phyloP scores from a whole-genome alignment of 2,329 filamentous ascomycete genomes.

The Chaetomium sp. region DNA sequence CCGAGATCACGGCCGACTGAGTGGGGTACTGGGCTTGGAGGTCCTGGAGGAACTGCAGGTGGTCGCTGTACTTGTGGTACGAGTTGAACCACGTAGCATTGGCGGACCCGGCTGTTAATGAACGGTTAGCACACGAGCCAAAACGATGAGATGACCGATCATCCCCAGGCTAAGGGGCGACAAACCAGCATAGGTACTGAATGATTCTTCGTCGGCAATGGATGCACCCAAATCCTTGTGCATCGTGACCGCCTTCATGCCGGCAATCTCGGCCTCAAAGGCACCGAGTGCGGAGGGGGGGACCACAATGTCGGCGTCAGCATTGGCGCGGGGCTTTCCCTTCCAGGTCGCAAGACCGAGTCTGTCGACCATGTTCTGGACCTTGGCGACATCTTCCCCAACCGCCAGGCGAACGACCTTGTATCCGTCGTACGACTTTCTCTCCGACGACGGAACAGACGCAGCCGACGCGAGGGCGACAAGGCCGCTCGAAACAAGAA shows the following conservation, averaged over 20 bases:
- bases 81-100: conserved; percentile 53
- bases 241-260: conserved; percentile 42
- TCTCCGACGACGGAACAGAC: conserved; percentile 1
- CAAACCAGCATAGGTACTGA: conserved; percentile 39
- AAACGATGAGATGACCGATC: background rate
- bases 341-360: conserved; percentile 45
- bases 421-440: conserved; percentile 46
- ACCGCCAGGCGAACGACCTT: conserved; percentile 50
- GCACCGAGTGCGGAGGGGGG: conserved; percentile 40
- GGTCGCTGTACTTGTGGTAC: conserved; percentile 57
- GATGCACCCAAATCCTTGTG: conserved; percentile 46
- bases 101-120: conserved; percentile 26
- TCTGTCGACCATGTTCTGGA: conserved; percentile 42
- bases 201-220: conserved; percentile 42
- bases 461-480: conserved; percentile 5
- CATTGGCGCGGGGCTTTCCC: conserved; percentile 40
- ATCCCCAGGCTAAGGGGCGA: background rate
- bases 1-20: conserved; percentile 51
- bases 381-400: conserved; percentile 38
- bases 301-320: conserved; percentile 47
- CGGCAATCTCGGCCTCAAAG: conserved; percentile 40
- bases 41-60: conserved; percentile 51
- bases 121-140: background rate
- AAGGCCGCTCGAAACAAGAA: conserved; percentile 5
- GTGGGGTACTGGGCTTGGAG: conserved; percentile 48